These are phyloP conservation scores for Gossypium schwendimanii DNA, from an alignment of 441 rosid species.

Conservation along the genomic window DNA sequence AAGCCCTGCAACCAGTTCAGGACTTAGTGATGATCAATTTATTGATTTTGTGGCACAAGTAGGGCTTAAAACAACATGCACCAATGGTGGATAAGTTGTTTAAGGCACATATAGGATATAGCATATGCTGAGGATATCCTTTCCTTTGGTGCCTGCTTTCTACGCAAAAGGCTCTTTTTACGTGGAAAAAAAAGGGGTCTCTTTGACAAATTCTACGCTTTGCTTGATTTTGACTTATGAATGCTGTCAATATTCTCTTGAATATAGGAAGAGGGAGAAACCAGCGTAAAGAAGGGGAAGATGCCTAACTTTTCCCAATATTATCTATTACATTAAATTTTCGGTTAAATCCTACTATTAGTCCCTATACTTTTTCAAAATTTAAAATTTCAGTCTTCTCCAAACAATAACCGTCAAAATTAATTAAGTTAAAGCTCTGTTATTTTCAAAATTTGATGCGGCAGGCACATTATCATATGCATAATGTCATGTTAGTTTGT, in stretches of 20 bases:
- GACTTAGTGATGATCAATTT: constrained; percentile 27
- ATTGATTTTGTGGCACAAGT: not conserved
- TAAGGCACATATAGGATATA: not conserved
- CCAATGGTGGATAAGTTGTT: constrained; percentile 5
- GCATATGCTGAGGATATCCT: constrained; percentile 35
- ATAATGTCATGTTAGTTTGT: too few species aligned
- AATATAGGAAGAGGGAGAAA: not conserved
- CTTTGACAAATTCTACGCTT: constrained; percentile 9
- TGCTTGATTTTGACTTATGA: constrained; percentile 19
- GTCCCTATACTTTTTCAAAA: too few species aligned
- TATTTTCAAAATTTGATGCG: too few species aligned
- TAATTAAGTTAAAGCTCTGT: too few species aligned
- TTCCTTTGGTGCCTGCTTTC: constrained; percentile 24
- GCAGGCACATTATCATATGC: too few species aligned
- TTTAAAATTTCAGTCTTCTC: too few species aligned
- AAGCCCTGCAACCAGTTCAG: constrained; percentile 49
- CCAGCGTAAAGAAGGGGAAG: constrained; percentile 7
- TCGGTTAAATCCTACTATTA: too few species aligned
- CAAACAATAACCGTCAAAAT: too few species aligned
- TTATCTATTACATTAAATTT: too few species aligned
- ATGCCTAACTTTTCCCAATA: constrained; percentile 24
- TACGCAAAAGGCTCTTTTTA: constrained; percentile 16
- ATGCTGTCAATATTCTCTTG: not conserved
- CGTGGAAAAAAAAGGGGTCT: constrained; percentile 13
- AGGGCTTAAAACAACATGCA: not conserved